phyloP scores from a whole-genome alignment of 345 rosid genomes.

The Mallotus nudiflorus region DNA sequence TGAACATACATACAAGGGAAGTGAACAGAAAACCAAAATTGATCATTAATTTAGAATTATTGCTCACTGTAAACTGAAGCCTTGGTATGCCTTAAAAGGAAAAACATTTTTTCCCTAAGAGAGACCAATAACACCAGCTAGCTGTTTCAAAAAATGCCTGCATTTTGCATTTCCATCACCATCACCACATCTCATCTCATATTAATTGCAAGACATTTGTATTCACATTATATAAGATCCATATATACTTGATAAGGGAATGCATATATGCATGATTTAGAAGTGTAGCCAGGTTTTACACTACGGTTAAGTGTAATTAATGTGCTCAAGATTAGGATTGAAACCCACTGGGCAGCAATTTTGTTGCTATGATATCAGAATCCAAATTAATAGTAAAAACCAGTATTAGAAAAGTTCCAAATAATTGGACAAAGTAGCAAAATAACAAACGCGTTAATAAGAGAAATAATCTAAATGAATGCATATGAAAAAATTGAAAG shows the following conservation, averaged over 20 bases:
- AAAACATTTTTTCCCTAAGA: not conserved
- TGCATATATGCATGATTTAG: not conserved
- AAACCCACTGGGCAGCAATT: not conserved
- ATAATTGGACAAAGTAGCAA: not conserved
- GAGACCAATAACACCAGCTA: not conserved
- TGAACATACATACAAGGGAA: too few species aligned
- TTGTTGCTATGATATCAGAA: not conserved
- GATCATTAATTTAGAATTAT: too few species aligned
- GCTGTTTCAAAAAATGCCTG: not conserved
- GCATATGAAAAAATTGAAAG: too few species aligned
- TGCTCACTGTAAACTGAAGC: slow-evolving; percentile 6
- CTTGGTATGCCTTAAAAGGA: not conserved
- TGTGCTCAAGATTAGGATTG: not conserved
- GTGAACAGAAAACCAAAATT: too few species aligned
- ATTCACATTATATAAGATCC: slow-evolving; percentile 4
- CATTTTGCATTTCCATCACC: not conserved
- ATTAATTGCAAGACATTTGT: not conserved
- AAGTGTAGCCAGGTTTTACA: slow-evolving; percentile 10
- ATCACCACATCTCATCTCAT: too few species aligned
- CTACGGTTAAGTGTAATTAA: not conserved
- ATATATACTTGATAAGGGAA: not conserved
- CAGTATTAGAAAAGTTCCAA: too few species aligned
- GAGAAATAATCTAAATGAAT: not conserved
- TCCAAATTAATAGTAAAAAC: too few species aligned
- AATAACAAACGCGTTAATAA: slow-evolving; percentile 5